Conservation (phyloP, 108 stramenopile species). For the Chaetoceros muelleri region DNA sequence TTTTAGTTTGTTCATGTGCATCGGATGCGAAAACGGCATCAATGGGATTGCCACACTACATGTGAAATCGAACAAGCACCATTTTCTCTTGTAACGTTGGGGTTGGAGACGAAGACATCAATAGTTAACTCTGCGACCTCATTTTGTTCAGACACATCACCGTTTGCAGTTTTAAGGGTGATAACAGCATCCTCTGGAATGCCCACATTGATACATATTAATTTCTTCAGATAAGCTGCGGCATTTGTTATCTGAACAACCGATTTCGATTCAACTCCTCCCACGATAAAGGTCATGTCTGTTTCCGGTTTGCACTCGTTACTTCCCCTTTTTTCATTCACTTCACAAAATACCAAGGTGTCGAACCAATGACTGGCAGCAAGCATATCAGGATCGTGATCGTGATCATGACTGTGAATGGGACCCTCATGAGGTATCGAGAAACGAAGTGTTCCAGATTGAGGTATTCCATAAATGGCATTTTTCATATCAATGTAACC, state of each 20-base stretch:
- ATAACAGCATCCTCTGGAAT: conserved; percentile 49
- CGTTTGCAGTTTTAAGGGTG: conserved; percentile 26
- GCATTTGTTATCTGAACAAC: conserved; percentile 34
- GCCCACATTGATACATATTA: conserved; percentile 56
- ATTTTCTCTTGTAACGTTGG: conserved; percentile 36
- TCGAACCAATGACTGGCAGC: conserved; percentile 61
- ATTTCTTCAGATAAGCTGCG: conserved; percentile 71
- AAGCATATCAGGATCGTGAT: conserved; percentile 10
- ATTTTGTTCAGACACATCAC: conserved; percentile 5
- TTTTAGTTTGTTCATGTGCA: no score
- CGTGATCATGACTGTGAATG: conserved; percentile 10
- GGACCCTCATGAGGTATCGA: conserved; percentile 60
- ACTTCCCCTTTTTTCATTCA: conserved; percentile 63
- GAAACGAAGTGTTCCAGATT: conserved; percentile 51
- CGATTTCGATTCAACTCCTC: conserved; percentile 28
- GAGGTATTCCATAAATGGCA: conserved; percentile 72
- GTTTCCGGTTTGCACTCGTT: conserved; percentile 58
- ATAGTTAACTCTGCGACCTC: conserved; percentile 19
- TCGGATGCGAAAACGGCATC: no score
- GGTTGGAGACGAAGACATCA: conserved; percentile 21
- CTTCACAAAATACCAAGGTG: conserved; percentile 67
- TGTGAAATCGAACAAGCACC: conserved; percentile 83
- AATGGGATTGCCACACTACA: conserved; percentile 71
- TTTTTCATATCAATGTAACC: conserved; percentile 84
- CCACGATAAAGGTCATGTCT: conserved; percentile 49